Evolutionary conservation across 257 asterid species (phyloP).

Genomic region (Prunella vulgaris): DNA sequence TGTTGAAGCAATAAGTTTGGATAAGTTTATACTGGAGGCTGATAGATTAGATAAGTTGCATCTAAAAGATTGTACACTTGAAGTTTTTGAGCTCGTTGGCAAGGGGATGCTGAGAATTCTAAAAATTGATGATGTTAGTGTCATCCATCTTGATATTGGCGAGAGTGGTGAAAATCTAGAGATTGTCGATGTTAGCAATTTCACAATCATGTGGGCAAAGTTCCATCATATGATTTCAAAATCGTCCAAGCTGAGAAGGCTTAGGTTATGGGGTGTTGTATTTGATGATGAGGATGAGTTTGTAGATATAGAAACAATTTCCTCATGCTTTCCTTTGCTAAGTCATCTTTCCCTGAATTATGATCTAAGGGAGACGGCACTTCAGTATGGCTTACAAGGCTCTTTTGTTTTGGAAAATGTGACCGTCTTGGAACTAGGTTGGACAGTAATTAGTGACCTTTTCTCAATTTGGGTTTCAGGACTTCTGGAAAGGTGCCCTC

Average conservation of each 20-base stretch:
- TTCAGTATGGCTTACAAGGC: constrained; percentile 71
- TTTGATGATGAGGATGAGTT: constrained; percentile 92
- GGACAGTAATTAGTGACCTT: constrained; percentile 72
- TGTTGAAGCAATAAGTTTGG: constrained; percentile 88
- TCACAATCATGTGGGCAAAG: constrained; percentile 89
- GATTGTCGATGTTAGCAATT: constrained; percentile 84
- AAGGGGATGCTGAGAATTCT: constrained; percentile 63
- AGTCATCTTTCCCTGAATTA: constrained; percentile 67
- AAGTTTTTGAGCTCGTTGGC: constrained; percentile 77
- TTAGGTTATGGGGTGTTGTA: constrained; percentile 89
- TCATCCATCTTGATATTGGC: constrained; percentile 87
- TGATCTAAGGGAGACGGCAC: constrained; percentile 68
- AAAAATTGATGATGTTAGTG: constrained; percentile 87
- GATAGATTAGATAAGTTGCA: constrained; percentile 80
- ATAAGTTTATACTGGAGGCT: constrained; percentile 76
- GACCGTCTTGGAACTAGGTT: constrained; percentile 77
- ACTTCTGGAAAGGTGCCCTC: constrained; percentile 70
- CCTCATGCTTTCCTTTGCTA: constrained; percentile 73
- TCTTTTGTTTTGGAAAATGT: constrained; percentile 68
- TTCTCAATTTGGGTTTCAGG: constrained; percentile 78
- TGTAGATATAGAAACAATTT: constrained; percentile 78
- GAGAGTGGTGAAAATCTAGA: constrained; percentile 80
- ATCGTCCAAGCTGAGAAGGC: constrained; percentile 62
- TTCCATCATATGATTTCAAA: constrained; percentile 85
- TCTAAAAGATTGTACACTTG: constrained; percentile 83